phyloP scores from a whole-genome alignment of 139 green algal genomes.

The Nannochloris sp. region DNA sequence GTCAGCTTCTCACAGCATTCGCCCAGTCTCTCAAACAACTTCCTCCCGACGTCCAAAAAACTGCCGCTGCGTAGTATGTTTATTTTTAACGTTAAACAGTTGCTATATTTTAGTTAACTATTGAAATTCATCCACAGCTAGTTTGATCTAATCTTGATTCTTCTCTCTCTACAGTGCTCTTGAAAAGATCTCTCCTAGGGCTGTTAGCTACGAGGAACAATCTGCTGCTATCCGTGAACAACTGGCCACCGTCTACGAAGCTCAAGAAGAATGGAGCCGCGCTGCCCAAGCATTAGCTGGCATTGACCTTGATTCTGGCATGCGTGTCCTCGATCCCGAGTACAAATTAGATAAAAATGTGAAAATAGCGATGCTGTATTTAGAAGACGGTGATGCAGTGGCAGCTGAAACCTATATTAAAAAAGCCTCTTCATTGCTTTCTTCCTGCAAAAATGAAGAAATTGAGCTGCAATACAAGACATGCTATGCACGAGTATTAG shows the following conservation, averaged over 20 bases:
- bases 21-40: constrained; percentile 51
- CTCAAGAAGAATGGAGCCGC: constrained; percentile 81
- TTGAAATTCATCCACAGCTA: neutral
- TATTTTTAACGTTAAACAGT: neutral
- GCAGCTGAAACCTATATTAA: constrained; percentile 91
- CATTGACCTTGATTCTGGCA: constrained; percentile 85
- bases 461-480: constrained; percentile 94
- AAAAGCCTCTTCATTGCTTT: constrained; percentile 79
- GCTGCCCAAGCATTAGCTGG: constrained; percentile 79
- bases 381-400: constrained; percentile 87
- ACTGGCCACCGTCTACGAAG: constrained; percentile 42
- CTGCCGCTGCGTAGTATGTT: constrained; percentile 60
- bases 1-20: constrained; percentile 61
- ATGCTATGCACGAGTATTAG: constrained; percentile 92
- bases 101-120: neutral
- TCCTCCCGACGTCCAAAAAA: constrained; percentile 50
- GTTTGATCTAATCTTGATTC: neutral
- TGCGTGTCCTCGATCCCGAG: constrained; percentile 43
- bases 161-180: constrained; percentile 49
- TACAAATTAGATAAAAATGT: constrained; percentile 89
- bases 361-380: constrained; percentile 91
- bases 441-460: constrained; percentile 55
- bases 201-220: constrained; percentile 84
- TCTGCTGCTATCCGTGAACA: constrained; percentile 49
- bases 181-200: constrained; percentile 59